phyloP scores from a whole-genome alignment of 192 early-diverging fungal genomes.

The Linnemannia schmuckeri region DNA sequence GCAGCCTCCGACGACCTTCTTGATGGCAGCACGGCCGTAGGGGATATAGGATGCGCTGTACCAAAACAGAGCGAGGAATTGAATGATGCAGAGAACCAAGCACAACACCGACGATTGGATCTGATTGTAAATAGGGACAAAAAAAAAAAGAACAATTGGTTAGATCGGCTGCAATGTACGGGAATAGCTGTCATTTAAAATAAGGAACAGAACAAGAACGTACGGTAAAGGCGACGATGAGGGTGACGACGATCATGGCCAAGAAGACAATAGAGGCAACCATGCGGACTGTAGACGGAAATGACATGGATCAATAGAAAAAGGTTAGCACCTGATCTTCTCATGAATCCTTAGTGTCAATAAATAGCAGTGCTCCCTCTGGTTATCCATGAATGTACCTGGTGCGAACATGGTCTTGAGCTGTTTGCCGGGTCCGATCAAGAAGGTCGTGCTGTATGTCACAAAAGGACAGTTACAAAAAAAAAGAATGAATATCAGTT shows the following conservation, averaged over 20 bases:
- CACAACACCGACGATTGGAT: conserved; percentile 75
- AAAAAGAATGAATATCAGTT: neutral
- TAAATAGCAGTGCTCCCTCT: neutral
- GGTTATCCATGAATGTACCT: conserved; percentile 35
- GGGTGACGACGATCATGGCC: conserved; percentile 73
- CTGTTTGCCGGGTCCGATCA: conserved; percentile 90
- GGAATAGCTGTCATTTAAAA: neutral
- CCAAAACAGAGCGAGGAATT: conserved; percentile 93
- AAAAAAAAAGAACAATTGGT: neutral
- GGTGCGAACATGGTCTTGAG: conserved; percentile 87
- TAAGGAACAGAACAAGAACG: conserved; percentile 3
- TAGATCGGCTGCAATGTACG: conserved; percentile 24
- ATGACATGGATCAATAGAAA: neutral
- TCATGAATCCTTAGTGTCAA: conserved; percentile 29
- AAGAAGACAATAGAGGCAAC: conserved; percentile 83
- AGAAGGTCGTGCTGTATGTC: conserved; percentile 81
- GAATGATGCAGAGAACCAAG: conserved; percentile 85
- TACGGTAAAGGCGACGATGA: conserved; percentile 81
- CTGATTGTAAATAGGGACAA: conserved; percentile 19
- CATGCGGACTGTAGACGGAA: conserved; percentile 66
- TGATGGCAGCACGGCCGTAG: conserved; percentile 80
- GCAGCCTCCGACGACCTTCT: conserved; percentile 67
- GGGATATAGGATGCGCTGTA: conserved; percentile 94
- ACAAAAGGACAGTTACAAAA: neutral
- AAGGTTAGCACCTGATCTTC: neutral